Base-by-base conservation (phyloP, 1,139 yeast genomes). In the Yamadazyma diddensiae region DNA sequence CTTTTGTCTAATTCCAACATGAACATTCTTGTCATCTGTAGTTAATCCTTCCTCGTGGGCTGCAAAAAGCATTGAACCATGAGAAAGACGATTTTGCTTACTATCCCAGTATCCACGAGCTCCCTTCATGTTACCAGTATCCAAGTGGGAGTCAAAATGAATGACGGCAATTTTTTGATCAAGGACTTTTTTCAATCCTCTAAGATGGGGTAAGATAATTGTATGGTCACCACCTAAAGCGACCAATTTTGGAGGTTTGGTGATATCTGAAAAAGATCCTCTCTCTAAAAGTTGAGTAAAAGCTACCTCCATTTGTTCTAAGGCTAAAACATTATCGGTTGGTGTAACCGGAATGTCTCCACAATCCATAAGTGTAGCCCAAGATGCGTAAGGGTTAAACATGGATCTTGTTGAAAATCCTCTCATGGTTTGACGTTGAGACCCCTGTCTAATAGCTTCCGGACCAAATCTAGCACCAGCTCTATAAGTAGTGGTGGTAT, bases 181-280 rank as follows among this genome's bases (percentile, higher is more conserved):
- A 33, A 55, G 60, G 12, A 62, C 52, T 42, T 74, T 79, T 40
- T 59, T 68, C 0, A 72, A 72, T 8, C 77, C 64, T 41, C 59
- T 63, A 19, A 75, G 49, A 3, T 71, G 64, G 73, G 71, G 68
- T 14, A 76, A 56, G 2, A 75, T 59, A 21, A 75, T 56, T 6
- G 81, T 73, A 43, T 76, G 81, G 46, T 76, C 82, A 7, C 82
- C 82, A 2, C 82, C 81, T 42, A 76, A 50, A 7, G 79, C 72
- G 21, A 76, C 62, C 20, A 73, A 55, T 38, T 45, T 48, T n/a
- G 59, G 57, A 1, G 33, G 24, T 29, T 53, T 56, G 13, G 37
- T 38, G 29, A 69, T 76, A 21, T 73, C 61, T 2, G 75, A 66
- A 30, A 72, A 52, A 34, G 66, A 60, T 4, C 74, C 79, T 16